Base-by-base conservation (phyloP, 164 flowering plant species). In the Berberis vulgaris region DNA sequence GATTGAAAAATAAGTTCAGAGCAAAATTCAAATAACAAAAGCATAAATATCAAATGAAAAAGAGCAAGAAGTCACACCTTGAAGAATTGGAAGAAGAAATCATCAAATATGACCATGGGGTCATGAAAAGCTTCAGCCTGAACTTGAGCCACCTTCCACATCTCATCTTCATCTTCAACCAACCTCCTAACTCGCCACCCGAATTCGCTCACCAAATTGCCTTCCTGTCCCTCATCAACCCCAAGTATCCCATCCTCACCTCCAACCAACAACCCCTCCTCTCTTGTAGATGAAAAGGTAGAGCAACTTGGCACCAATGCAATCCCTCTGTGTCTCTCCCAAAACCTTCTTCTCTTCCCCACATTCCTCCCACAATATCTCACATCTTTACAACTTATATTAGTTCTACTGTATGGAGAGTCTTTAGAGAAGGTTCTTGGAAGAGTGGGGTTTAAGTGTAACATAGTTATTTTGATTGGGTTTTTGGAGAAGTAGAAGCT, bases 81-180 rank as follows among this genome's bases (percentile, higher is more conserved):
- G 59, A 91, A 91, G 80, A 91, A 87, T 1, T 77, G 61, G 55
- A 89, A 88, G 84, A 89, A 93, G 1, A 84, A 9, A 71, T 84
- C 84, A 76, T 88, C 66, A 64, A 89, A 85, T 64, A 93, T 45
- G 50, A 77, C 60, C 12, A 72, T 63, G 0, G 97, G 91, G 13
- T 60, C 81, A 69, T 93, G 86, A 65, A 89, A 93, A 2, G 98
- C 96, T 75, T 89, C 81, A 57, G 97, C 90, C 74, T 89, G 98
- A 71, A 89, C 74, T 12, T 69, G 57, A 66, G 89, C 89, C 3
- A 78, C 96, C 43, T 53, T 71, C 69, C 79, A 83, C 82, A 85
- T 86, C 74, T 87, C 96, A 47, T 65, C 78, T 26, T 69, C 82
- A 38, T 70, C 72, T 67, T 73, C 81, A 44, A 40, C 76, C 81